Evolutionary conservation across 208 protist species (phyloP), one percentile per base, ranked within the genome.

Genomic region (Lotmaria passim): DNA sequence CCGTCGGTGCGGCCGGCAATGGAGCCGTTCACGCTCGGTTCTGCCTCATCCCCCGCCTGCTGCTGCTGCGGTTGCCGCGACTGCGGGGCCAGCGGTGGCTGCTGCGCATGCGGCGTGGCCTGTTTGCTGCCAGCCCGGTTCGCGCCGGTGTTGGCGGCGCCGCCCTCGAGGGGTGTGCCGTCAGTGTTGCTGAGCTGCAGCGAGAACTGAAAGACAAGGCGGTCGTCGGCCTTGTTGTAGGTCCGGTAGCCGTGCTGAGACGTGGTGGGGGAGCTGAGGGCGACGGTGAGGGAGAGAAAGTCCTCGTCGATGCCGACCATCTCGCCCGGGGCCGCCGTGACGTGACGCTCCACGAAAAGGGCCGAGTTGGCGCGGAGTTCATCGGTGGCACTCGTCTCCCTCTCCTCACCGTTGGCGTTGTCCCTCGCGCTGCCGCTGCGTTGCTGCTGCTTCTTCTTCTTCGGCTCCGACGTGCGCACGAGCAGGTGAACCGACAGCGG

Each of bases 381-480:
- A 11, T 79, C 81, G 28, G 52, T 55, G 0, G 61, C 67, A 19
- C 62, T 47, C 14, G 33, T 34, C 28, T 69, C 55, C 33, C 48
- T 57, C 15, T 73, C 73, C 10, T 69, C 69, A 1, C 56, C 57
- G 51, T 39, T 34, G 19, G 51, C 61, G 41, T 62, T 62, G 50
- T 47, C 55, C 55, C 47, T 61, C 11, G 65, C 6, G 34, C 68
- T 44, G 44, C 69, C 51, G 60, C 79, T 86, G 43, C 73, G 79
- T 51, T 83, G 78, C 72, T 87, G 84, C 68, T 90, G 79, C 55
- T 83, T 79, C 72, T 87, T 86, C 68, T 90, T 94, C 81, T 91
- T 91, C 31, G 79, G 79, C 65, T 91, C 83, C n/a, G 82, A 79
- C 19, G 90, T 90, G 46, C 85, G 66, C 51, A 88, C 63, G 47